Percentiles rank a stretch among this genome's conserved stretches.
These are phyloP conservation scores for Penicillium aurantiogriseum DNA, from an alignment of 2,329 filamentous ascomycete genomes.

Conservation along the genomic window DNA sequence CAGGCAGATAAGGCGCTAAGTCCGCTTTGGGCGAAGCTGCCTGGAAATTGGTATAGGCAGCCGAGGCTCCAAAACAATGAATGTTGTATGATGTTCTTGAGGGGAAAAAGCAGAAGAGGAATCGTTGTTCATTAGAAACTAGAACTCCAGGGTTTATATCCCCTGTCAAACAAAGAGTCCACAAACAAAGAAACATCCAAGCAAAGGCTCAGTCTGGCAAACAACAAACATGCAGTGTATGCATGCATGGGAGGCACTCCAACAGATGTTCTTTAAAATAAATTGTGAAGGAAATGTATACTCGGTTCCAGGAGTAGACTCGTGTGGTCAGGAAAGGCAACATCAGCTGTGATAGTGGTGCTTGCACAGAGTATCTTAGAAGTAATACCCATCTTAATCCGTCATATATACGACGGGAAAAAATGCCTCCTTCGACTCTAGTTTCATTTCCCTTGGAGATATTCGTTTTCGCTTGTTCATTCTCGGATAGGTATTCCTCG, in stretches of 20 bases:
- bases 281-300: neutral
- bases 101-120: too few species aligned
- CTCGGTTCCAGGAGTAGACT: neutral
- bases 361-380: neutral
- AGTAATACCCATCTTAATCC: neutral
- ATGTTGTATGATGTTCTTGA: too few species aligned
- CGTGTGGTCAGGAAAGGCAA: neutral
- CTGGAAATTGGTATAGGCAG: neutral
- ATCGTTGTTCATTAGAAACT: too few species aligned
- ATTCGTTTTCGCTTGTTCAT: neutral
- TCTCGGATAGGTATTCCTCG: neutral
- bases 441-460: neutral
- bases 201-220: too few species aligned
- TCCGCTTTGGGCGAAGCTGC: neutral
- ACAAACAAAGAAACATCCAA: too few species aligned
- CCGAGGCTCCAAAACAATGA: neutral
- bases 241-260: too few species aligned
- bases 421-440: too few species aligned
- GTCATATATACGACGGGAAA: neutral
- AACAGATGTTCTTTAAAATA: too few species aligned
- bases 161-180: too few species aligned
- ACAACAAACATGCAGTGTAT: too few species aligned
- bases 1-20: neutral
- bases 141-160: too few species aligned
- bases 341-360: neutral